A percentile compares a stretch with the other conserved stretches of the same genome.
These are phyloP conservation scores for Geotrichum aggregatum DNA, from an alignment of 1,139 yeast species.

Conservation along the genomic window DNA sequence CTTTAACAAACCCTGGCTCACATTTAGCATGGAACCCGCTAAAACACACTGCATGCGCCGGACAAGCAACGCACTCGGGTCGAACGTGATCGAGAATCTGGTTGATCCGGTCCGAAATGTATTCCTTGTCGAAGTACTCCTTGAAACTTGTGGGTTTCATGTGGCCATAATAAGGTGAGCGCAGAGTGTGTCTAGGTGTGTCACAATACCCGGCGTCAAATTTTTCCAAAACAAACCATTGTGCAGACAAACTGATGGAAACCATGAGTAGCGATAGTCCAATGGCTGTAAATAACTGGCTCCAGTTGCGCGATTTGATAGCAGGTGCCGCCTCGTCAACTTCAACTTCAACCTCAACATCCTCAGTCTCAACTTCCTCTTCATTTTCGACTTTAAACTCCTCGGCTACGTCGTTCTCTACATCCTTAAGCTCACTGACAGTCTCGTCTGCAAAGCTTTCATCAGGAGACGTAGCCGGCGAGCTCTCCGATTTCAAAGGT, in stretches of 20 bases:
- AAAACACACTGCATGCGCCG: conserved; percentile 73
- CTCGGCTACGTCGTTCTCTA: conserved; percentile 10
- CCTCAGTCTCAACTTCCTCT: conserved; percentile 12
- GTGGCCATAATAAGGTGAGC: conserved; percentile 12
- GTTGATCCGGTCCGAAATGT: conserved; percentile 26
- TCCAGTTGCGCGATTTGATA: neutral
- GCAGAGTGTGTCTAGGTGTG: conserved; percentile 28
- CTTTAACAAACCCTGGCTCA: conserved; percentile 60
- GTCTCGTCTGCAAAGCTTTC: neutral
- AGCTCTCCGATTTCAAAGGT: neutral
- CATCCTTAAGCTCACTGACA: conserved; percentile 9
- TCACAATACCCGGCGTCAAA: conserved; percentile 40
- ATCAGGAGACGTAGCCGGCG: neutral
- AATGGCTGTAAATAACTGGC: conserved; percentile 10
- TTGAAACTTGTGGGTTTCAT: conserved; percentile 9
- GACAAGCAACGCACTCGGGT: conserved; percentile 75
- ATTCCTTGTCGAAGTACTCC: conserved; percentile 20
- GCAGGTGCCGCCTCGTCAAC: conserved; percentile 30
- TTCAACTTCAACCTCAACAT: conserved; percentile 14
- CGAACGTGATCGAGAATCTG: conserved; percentile 36
- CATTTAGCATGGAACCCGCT: conserved; percentile 59
- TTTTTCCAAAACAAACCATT: conserved; percentile 36
- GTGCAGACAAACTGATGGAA: conserved; percentile 23
- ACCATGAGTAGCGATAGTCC: conserved; percentile 20
- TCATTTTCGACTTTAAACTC: conserved; percentile 11